phyloP scores from a whole-genome alignment of 108 stramenopile genomes.

The Chaetoceros tenuissimus region DNA sequence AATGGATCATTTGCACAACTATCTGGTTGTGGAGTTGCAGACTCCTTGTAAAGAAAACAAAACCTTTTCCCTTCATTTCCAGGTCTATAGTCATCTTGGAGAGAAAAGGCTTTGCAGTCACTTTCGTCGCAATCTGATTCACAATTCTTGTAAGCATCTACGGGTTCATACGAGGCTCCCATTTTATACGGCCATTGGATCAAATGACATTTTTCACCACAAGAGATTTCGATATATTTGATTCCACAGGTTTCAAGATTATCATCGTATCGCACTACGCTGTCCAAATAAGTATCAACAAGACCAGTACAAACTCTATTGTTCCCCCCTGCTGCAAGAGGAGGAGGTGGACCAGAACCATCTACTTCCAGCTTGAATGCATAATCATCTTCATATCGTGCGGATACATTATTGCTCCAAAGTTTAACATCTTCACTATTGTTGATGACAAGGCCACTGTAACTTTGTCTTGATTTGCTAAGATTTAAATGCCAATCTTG shows the following conservation, averaged over 20 bases:
- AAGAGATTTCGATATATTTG: slow-evolving; percentile 6
- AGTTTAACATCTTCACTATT: slow-evolving; percentile 13
- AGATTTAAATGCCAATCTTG: slow-evolving; percentile 8
- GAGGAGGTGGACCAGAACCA: slow-evolving; percentile 5
- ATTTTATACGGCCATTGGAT: slow-evolving; percentile 14
- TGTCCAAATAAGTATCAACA: neutral
- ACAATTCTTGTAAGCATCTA: slow-evolving; percentile 4
- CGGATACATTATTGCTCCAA: slow-evolving; percentile 14
- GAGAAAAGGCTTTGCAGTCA: slow-evolving; percentile 11
- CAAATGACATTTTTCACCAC: slow-evolving; percentile 8
- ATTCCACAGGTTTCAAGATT: slow-evolving; percentile 1
- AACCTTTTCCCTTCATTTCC: slow-evolving; percentile 3
- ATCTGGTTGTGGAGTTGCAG: slow-evolving; percentile 4
- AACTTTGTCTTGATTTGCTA: slow-evolving; percentile 14
- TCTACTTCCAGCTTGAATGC: slow-evolving; percentile 12
- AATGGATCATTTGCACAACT: slow-evolving; percentile 16
- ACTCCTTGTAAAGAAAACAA: slow-evolving; percentile 11
- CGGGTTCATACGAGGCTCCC: slow-evolving; percentile 4
- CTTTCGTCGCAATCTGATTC: slow-evolving; percentile 7
- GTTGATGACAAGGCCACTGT: slow-evolving; percentile 18
- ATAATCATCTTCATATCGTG: slow-evolving; percentile 8
- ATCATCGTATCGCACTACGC: neutral
- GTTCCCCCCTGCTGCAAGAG: slow-evolving; percentile 7
- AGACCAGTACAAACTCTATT: slow-evolving; percentile 4
- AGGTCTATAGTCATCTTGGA: slow-evolving; percentile 11